These are phyloP conservation scores for Panus rudis DNA, from an alignment of 768 basidiomycete species.

Conservation along the genomic window DNA sequence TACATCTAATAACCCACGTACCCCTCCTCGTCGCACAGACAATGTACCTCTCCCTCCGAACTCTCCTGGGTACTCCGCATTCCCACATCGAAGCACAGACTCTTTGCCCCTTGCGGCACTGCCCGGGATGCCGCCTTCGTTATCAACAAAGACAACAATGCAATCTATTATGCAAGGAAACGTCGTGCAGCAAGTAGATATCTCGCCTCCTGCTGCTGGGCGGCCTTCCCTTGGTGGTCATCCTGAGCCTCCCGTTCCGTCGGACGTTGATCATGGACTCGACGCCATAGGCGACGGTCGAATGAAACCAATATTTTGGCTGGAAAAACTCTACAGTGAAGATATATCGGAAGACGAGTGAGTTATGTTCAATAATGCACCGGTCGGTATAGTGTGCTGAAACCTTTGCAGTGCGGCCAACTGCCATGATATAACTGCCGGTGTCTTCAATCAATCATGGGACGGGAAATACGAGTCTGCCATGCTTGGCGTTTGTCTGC, in stretches of 20 bases:
- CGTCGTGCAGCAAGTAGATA: not conserved
- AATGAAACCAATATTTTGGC: conserved; percentile 71
- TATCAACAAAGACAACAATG: conserved; percentile 48
- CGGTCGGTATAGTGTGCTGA: not conserved
- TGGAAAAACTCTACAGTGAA: conserved; percentile 49
- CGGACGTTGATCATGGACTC: conserved; percentile 11
- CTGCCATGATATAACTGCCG: conserved; percentile 46
- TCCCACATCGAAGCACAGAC: conserved; percentile 9
- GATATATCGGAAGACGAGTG: conserved; percentile 46
- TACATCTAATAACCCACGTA: conserved; percentile 16
- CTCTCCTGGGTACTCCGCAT: conserved; percentile 26
- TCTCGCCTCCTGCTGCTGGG: conserved; percentile 6
- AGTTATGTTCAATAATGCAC: conserved; percentile 10
- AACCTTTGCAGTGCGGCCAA: conserved; percentile 10
- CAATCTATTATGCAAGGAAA: conserved; percentile 27
- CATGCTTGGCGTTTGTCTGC: conserved; percentile 50
- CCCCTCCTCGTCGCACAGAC: conserved; percentile 14
- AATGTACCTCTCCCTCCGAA: conserved; percentile 15
- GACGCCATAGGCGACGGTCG: conserved; percentile 15
- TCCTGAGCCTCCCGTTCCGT: conserved; percentile 5
- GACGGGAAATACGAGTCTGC: conserved; percentile 47
- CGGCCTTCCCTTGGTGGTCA: conserved; percentile 7
- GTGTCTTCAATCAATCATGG: conserved; percentile 59
- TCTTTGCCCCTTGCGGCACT: conserved; percentile 35
- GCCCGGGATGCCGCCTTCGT: conserved; percentile 45